Percentiles rank a stretch among this genome's conserved stretches.
Evolutionary conservation across 345 rosid genomes (phyloP).

Genomic region (Ceriops decandra): DNA sequence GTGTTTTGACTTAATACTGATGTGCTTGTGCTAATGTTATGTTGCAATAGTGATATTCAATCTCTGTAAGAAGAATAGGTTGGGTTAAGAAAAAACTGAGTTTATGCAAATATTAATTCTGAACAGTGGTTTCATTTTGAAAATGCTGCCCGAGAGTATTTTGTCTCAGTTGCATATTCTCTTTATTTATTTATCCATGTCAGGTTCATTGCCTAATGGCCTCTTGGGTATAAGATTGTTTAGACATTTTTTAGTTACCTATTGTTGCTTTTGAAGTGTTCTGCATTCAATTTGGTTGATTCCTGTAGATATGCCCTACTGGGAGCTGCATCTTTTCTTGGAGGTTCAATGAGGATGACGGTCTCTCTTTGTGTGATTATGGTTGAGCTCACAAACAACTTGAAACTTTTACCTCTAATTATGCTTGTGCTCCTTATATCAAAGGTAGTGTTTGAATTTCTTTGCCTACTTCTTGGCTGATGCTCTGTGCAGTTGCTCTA

Average conservation of each 20-base stretch:
- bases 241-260: neutral
- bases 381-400: conserved; percentile 97
- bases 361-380: conserved; percentile 94
- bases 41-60: too few species aligned
- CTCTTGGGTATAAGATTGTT: too few species aligned
- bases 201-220: neutral
- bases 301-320: conserved; percentile 75
- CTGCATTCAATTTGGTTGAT: conserved; percentile 16
- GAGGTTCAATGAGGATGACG: conserved; percentile 99
- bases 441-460: conserved; percentile 50
- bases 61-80: too few species aligned
- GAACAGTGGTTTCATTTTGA: too few species aligned
- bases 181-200: too few species aligned
- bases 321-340: conserved; percentile 99
- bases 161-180: too few species aligned
- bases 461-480: conserved; percentile 12
- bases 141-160: too few species aligned
- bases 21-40: too few species aligned
- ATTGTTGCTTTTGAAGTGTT: conserved; percentile 16
- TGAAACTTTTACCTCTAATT: conserved; percentile 90
- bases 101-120: too few species aligned
- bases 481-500: conserved; percentile 5
- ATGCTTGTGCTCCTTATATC: conserved; percentile 99
- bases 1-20: too few species aligned
- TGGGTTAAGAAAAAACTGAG: too few species aligned